Percentiles rank a stretch among this genome's conserved stretches.
Conservation (phyloP, 1,284 basidiomycete species). For the Pterulicium gracile region DNA sequence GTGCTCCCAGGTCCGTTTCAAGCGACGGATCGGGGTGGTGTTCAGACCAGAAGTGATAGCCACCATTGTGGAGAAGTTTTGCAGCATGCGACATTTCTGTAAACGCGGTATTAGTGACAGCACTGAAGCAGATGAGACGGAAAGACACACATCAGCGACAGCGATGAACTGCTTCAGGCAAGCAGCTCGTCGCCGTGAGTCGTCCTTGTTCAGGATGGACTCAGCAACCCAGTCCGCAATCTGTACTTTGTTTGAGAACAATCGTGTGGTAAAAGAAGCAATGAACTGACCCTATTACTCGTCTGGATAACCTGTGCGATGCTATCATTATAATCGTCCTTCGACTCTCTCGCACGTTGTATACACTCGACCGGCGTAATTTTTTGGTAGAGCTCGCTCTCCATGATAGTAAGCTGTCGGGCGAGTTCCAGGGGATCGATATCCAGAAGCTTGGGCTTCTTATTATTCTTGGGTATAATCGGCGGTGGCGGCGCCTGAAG, state of each 20-base stretch:
- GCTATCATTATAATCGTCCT: conserved; percentile 65
- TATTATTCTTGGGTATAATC: conserved; percentile 64
- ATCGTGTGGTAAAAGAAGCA: conserved; percentile 2
- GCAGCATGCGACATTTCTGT: conserved; percentile 82
- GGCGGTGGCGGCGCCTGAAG: conserved; percentile 57
- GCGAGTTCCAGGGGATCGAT: conserved; percentile 89
- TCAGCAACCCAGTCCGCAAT: conserved; percentile 95
- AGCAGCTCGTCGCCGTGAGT: conserved; percentile 80
- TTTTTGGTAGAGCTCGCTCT: conserved; percentile 79
- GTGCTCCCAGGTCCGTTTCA: conserved; percentile 94
- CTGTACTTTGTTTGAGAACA: conserved; percentile 24
- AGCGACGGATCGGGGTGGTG: conserved; percentile 84
- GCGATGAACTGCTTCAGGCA: conserved; percentile 92
- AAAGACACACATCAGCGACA: conserved; percentile 76
- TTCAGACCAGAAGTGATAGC: conserved; percentile 94
- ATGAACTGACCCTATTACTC: conserved; percentile 69
- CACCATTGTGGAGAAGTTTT: conserved; percentile 95
- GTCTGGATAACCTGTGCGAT: conserved; percentile 89
- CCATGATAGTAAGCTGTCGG: conserved; percentile 90
- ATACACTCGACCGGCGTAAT: conserved; percentile 91
- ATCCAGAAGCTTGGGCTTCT: conserved; percentile 78
- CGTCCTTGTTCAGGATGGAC: conserved; percentile 80
- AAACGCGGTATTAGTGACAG: conserved; percentile 8
- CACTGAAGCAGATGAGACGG: not conserved
- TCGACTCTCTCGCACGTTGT: conserved; percentile 67